Conservation (phyloP, 768 basidiomycete genomes). For the Boletus rubroflammeus region DNA sequence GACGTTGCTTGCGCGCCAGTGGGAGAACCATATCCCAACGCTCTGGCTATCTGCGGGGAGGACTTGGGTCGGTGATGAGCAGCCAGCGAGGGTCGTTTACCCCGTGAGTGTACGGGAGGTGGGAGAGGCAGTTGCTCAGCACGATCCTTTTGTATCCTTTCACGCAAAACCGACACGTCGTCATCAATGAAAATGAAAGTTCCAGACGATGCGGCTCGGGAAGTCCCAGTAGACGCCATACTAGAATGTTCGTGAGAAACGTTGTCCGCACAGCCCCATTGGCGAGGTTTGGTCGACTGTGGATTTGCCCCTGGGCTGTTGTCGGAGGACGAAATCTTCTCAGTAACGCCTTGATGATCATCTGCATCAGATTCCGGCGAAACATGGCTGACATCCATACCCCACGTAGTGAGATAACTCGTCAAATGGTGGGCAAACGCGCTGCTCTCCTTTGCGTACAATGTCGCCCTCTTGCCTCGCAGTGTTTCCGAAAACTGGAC, state of each 20-base stretch:
- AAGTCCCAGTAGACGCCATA: constrained; percentile 18
- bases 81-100: constrained; percentile 66
- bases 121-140: constrained; percentile 43
- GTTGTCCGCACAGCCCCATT: constrained; percentile 21
- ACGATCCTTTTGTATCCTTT: constrained; percentile 66
- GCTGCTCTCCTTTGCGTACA: constrained; percentile 84
- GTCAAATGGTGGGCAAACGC: constrained; percentile 92
- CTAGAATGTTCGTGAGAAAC: constrained; percentile 18
- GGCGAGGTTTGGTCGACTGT: constrained; percentile 18
- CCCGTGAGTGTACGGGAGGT: constrained; percentile 40
- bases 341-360: constrained; percentile 19
- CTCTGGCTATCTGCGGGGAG: constrained; percentile 70
- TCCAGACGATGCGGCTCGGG: constrained; percentile 28
- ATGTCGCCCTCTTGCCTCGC: constrained; percentile 74
- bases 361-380: constrained; percentile 58
- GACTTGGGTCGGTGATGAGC: constrained; percentile 73
- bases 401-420: constrained; percentile 91
- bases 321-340: constrained; percentile 12
- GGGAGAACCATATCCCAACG: constrained; percentile 38
- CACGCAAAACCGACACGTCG: constrained; percentile 75
- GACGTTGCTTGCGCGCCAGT: constrained; percentile 30
- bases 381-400: constrained; percentile 86
- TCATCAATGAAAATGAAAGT: constrained; percentile 92
- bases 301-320: not conserved
- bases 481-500: constrained; percentile 75